A percentile compares a stretch with the other conserved stretches of the same genome.
Evolutionary conservation across 2,329 filamentous ascomycete genomes (phyloP).

Genomic region (Taxawa tesnikishii): DNA sequence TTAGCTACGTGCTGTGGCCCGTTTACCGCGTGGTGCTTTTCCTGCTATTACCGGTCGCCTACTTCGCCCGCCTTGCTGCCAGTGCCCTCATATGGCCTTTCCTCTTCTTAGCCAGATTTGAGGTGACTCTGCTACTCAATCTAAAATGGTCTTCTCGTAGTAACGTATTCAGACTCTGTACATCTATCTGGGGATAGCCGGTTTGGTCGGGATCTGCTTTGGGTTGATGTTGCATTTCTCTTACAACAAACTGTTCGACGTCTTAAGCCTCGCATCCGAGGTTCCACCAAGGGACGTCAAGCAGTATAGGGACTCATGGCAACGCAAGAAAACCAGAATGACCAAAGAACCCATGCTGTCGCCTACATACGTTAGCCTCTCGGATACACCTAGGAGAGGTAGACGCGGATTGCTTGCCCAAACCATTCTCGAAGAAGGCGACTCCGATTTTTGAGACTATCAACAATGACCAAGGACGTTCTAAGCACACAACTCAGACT

Average conservation of each 20-base stretch:
- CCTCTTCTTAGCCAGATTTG: conserved; percentile 38
- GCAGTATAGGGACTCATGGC: conserved; percentile 19
- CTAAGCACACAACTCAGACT: too few species aligned
- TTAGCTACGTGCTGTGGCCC: conserved; percentile 31
- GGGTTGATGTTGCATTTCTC: conserved; percentile 48
- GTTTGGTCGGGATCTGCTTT: conserved; percentile 51
- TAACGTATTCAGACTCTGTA: conserved; percentile 30
- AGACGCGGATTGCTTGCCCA: conserved; percentile 45
- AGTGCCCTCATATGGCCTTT: conserved; percentile 35
- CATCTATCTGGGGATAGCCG: conserved; percentile 53
- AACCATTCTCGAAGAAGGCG: conserved; percentile 62
- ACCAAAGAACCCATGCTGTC: conserved; percentile 10
- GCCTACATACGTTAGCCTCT: conserved; percentile 12
- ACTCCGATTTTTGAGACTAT: conserved; percentile 39
- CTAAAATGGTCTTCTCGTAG: neutral
- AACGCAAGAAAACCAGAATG: conserved; percentile 8
- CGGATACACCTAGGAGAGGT: conserved; percentile 19
- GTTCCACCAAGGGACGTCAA: conserved; percentile 12
- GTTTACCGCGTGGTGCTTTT: conserved; percentile 35
- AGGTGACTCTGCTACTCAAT: conserved; percentile 31
- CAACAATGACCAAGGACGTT: too few species aligned
- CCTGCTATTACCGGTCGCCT: conserved; percentile 37
- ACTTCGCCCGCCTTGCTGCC: conserved; percentile 31
- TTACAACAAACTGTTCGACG: conserved; percentile 36
- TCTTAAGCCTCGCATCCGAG: conserved; percentile 10